Conservation (phyloP, 345 rosid species). For the Kandelia obovata region DNA sequence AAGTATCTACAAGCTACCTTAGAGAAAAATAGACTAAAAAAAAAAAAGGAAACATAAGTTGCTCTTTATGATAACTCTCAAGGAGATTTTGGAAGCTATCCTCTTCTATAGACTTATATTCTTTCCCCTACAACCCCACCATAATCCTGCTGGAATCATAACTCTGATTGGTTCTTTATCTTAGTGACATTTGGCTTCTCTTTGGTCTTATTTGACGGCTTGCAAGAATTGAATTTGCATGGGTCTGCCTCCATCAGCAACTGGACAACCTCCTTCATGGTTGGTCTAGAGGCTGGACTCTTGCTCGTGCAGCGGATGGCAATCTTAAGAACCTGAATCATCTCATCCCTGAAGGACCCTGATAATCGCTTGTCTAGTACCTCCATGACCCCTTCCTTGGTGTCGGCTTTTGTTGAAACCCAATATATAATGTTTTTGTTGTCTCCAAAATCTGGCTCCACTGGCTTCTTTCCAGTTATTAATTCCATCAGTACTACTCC, state of each 20-base stretch:
- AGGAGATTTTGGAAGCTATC: conserved; percentile 7
- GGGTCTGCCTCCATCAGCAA: conserved; percentile 66
- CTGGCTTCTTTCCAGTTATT: conserved; percentile 77
- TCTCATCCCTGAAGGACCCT: conserved; percentile 58
- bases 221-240: conserved; percentile 41
- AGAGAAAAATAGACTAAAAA: not conserved
- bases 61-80: conserved; percentile 25
- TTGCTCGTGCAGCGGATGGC: conserved; percentile 72
- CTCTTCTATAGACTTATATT: conserved; percentile 19
- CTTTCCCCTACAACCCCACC: conserved; percentile 18
- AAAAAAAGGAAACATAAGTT: conserved; percentile 1
- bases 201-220: conserved; percentile 47
- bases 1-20: conserved; percentile 33
- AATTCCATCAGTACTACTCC: conserved; percentile 91
- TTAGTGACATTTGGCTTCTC: conserved; percentile 38
- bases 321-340: conserved; percentile 64
- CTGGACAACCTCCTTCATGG: conserved; percentile 88
- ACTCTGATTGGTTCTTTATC: conserved; percentile 37
- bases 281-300: conserved; percentile 64
- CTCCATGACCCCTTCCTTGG: conserved; percentile 67
- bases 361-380: conserved; percentile 63
- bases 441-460: conserved; percentile 72
- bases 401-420: conserved; percentile 69
- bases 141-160: conserved; percentile 13
- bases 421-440: conserved; percentile 77